phyloP scores from a whole-genome alignment of 2,329 filamentous ascomycete species.

The Periconia sp. region DNA sequence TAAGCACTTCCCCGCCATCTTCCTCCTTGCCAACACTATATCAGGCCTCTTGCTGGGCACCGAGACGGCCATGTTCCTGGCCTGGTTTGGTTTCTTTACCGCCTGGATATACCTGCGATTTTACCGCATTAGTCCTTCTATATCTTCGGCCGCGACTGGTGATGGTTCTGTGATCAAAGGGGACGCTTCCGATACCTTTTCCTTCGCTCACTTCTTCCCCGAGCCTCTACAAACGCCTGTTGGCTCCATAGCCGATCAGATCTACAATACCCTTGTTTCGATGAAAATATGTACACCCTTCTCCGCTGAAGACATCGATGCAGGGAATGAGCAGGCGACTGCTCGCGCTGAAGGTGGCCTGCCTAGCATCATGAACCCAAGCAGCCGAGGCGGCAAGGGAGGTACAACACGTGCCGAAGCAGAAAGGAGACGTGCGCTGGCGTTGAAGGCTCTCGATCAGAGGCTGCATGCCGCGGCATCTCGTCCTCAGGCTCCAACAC shows the following conservation, averaged over 20 bases:
- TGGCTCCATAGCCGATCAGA: constrained; percentile 68
- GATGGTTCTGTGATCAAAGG: constrained; percentile 66
- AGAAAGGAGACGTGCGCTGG: constrained; percentile 83
- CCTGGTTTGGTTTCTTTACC: constrained; percentile 77
- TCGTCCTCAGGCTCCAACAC: constrained; percentile 39
- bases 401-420: constrained; percentile 81
- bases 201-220: constrained; percentile 94
- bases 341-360: constrained; percentile 63
- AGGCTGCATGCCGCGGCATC: constrained; percentile 80
- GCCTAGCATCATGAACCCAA: constrained; percentile 59
- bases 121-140: constrained; percentile 73
- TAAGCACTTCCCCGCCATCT: constrained; percentile 76
- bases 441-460: constrained; percentile 89
- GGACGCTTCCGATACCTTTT: constrained; percentile 94
- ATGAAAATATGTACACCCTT: constrained; percentile 83
- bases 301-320: constrained; percentile 75
- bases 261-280: constrained; percentile 75
- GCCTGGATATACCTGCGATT: constrained; percentile 97
- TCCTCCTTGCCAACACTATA: constrained; percentile 69
- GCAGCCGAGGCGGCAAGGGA: constrained; percentile 52
- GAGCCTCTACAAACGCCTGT: constrained; percentile 78
- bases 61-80: constrained; percentile 77
- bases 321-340: constrained; percentile 70
- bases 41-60: constrained; percentile 66
- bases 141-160: constrained; percentile 56